A percentile compares a stretch with the other conserved stretches of the same genome.
These are phyloP conservation scores for Thelonectria olida DNA, from an alignment of 2,329 filamentous ascomycete genomes.

Conservation along the genomic window DNA sequence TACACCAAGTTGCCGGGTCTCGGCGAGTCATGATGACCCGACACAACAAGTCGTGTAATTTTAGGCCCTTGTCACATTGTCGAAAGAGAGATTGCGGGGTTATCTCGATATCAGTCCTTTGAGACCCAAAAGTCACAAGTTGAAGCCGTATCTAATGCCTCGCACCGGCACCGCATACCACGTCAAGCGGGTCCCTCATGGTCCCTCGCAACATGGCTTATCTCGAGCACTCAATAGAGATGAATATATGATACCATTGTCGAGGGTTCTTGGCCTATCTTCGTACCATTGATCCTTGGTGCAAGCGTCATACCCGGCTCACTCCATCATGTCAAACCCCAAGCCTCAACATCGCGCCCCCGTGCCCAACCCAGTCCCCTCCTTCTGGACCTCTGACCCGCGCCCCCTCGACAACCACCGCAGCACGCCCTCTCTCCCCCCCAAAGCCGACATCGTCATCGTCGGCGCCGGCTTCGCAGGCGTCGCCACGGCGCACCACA, in stretches of 20 bases:
- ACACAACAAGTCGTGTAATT: neutral
- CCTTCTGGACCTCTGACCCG: conserved; percentile 22
- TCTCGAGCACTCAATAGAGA: neutral
- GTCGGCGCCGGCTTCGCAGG: conserved; percentile 42
- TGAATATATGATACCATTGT: neutral
- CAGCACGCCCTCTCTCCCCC: conserved; percentile 43
- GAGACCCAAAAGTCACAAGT: neutral
- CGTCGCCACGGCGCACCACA: conserved; percentile 54
- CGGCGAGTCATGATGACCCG: neutral
- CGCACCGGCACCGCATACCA: neutral
- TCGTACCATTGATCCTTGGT: neutral
- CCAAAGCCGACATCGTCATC: conserved; percentile 53
- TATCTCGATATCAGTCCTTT: neutral
- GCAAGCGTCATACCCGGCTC: no score
- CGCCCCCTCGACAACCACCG: conserved; percentile 17
- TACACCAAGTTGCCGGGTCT: neutral
- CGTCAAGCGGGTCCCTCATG: neutral
- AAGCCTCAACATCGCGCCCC: neutral
- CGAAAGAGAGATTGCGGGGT: neutral
- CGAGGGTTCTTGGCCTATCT: neutral
- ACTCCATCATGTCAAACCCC: conserved; percentile 4
- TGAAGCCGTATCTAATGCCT: neutral
- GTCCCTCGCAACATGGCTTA: neutral
- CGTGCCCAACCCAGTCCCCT: conserved; percentile 19
- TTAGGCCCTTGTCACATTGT: no score